Percentiles rank a stretch among this genome's conserved stretches.
These are phyloP conservation scores for Cordyceps cicadae DNA, from an alignment of 2,329 filamentous ascomycete species.

Conservation along the genomic window DNA sequence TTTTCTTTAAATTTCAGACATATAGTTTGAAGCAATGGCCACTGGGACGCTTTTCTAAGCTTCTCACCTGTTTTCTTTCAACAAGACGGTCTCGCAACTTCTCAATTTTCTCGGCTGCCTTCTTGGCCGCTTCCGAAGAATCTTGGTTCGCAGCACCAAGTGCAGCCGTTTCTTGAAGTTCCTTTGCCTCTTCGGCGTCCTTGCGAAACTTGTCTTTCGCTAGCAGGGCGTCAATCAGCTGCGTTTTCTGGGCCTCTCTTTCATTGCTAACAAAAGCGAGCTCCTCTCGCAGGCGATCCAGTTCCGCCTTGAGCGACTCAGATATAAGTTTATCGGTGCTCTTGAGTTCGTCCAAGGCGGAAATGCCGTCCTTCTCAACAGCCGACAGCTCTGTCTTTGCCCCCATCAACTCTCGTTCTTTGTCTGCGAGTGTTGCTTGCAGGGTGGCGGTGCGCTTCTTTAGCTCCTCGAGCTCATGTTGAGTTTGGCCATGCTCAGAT, in stretches of 20 bases:
- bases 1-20: too few species aligned
- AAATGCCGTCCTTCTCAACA: slow-evolving; percentile 44
- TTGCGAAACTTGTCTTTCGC: slow-evolving; percentile 53
- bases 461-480: slow-evolving; percentile 39
- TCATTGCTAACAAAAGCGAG: slow-evolving; percentile 41
- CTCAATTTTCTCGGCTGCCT: slow-evolving; percentile 45
- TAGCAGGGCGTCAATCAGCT: slow-evolving; percentile 51
- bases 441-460: slow-evolving; percentile 36
- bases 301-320: slow-evolving; percentile 49
- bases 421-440: slow-evolving; percentile 41
- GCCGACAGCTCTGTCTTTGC: slow-evolving; percentile 46
- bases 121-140: slow-evolving; percentile 29
- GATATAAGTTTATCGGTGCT: slow-evolving; percentile 51
- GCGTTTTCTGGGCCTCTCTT: slow-evolving; percentile 48
- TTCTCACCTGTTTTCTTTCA: slow-evolving; percentile 52
- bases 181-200: slow-evolving; percentile 39
- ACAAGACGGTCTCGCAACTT: slow-evolving; percentile 48
- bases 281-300: slow-evolving; percentile 46
- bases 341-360: slow-evolving; percentile 51
- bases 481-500: slow-evolving; percentile 36
- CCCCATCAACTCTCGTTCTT: slow-evolving; percentile 46
- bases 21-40: not conserved
- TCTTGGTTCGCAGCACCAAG: slow-evolving; percentile 27
- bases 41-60: not conserved
- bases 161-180: slow-evolving; percentile 30